Base-by-base conservation (phyloP, 2,329 filamentous ascomycete genomes). In the Sporothrix inflata region DNA sequence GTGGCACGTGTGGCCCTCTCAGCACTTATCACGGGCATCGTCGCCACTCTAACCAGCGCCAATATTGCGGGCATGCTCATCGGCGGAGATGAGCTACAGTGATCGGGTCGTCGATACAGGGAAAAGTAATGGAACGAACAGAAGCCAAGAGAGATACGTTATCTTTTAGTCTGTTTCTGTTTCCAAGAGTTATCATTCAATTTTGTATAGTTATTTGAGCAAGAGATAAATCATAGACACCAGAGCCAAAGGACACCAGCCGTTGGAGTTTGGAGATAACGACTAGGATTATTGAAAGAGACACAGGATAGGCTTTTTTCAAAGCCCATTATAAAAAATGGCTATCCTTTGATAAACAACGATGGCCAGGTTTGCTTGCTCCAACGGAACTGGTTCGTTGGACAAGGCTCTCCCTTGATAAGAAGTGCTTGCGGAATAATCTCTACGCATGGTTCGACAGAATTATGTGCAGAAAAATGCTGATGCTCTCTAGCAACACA, bases 21-120 rank as follows among this genome's bases (percentile, higher is more conserved):
- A 42, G 92, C 94, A 6, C 86, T 97, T 75, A 80, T 94, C 69
- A 91, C 92, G 0, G 94, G 94, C 78, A 89, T 96, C 45, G 83
- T 97, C 73, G 88, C 91, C 38, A 97, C 94, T 0, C 83, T 97
- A 76, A 94, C 90, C 2, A 93, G 90, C 76, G 94, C 94, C 19
- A 89, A 87, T 70, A 89, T 95, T 77, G 93, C 93, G 1, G 92
- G 93, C 55, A 86, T 97, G 80, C 84, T 97, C 73, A 87, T 93
- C 61, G 89, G 16, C 45, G 66, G 69, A 16, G 53, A 27, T 16
- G 88, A 34, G 34, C 14, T 42, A 27, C 19, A n/a, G 8, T 38
- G 21, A 70, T 21, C 6, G 38, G 60, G 21, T 12, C 30, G 19
- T 34, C 19, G 19, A 60, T 12, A 1, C 0, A n/a, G 55, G 19